Evolutionary conservation across 257 asterid genomes (phyloP).

Genomic region (Fraxinus anomala): DNA sequence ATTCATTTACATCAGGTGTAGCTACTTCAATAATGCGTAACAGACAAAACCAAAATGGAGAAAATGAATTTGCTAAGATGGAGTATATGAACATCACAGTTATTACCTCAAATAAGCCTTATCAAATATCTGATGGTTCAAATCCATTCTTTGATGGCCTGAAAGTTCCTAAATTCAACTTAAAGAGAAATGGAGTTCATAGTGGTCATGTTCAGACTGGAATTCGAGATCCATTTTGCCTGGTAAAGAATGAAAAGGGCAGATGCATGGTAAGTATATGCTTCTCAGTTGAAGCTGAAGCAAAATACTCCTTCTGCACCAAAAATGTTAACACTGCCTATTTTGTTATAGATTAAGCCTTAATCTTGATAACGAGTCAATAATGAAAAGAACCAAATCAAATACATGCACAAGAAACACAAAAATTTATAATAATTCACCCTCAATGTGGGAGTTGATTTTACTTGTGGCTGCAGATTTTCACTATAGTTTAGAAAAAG

Average conservation of each 20-base stretch:
- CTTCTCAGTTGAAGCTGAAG: not conserved
- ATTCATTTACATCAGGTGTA: constrained; percentile 69
- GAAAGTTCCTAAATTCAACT: constrained; percentile 49
- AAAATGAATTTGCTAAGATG: constrained; percentile 84
- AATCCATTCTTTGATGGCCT: constrained; percentile 68
- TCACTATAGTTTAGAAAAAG: no score
- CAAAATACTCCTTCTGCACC: constrained; percentile 2
- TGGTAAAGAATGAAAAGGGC: constrained; percentile 59
- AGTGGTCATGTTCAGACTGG: constrained; percentile 84
- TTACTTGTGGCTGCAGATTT: no score
- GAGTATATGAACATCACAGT: constrained; percentile 77
- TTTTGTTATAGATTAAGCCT: not conserved
- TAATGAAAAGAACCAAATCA: not conserved
- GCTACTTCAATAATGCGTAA: constrained; percentile 81
- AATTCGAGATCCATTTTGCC: constrained; percentile 73
- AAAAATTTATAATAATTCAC: no score
- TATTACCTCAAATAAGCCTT: constrained; percentile 72
- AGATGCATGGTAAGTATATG: constrained; percentile 63
- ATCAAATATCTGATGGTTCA: constrained; percentile 65
- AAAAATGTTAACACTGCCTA: not conserved
- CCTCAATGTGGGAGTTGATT: no score
- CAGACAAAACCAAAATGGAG: constrained; percentile 43
- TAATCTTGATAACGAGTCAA: no score
- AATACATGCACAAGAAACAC: no score
- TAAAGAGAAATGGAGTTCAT: constrained; percentile 61